Conservation (phyloP, 1,284 basidiomycete genomes). For the Cryptococcus neoformans region DNA sequence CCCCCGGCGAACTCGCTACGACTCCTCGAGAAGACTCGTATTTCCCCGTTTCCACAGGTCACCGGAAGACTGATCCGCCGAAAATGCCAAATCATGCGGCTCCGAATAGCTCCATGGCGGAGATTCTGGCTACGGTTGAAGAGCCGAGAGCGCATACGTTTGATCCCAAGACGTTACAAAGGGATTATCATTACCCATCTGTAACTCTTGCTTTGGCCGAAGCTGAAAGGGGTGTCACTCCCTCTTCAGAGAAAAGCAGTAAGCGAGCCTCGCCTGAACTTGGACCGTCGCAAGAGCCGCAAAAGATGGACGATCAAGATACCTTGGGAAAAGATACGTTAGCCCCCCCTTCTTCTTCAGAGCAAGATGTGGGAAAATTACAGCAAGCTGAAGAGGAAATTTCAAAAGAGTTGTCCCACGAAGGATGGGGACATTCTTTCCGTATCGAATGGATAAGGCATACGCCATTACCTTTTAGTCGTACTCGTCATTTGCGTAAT, state of each 20-base stretch:
- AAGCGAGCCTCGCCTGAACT: background rate
- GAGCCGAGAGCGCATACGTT: conserved; percentile 24
- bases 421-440: conserved; percentile 67
- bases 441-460: conserved; percentile 79
- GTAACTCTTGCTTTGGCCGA: conserved; percentile 8
- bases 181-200: conserved; percentile 17
- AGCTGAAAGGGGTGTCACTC: conserved; percentile 1
- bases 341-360: background rate
- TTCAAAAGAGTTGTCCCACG: conserved; percentile 18
- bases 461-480: conserved; percentile 69
- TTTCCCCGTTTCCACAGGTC: conserved; percentile 11
- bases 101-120: conserved; percentile 10
- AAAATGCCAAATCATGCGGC: conserved; percentile 7
- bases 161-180: conserved; percentile 31
- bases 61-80: conserved; percentile 26
- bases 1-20: conserved; percentile 38
- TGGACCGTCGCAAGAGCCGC: background rate
- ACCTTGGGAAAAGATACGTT: conserved; percentile 36
- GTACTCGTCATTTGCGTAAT: conserved; percentile 76
- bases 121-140: conserved; percentile 12
- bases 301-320: conserved; percentile 13
- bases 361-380: conserved; percentile 10
- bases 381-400: conserved; percentile 10
- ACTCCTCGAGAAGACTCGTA: conserved; percentile 28
- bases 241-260: background rate